Percentiles rank a stretch among this genome's conserved stretches.
Evolutionary conservation across 2,329 filamentous ascomycete species (phyloP).

Genomic region (Calonectria pauciramosa): DNA sequence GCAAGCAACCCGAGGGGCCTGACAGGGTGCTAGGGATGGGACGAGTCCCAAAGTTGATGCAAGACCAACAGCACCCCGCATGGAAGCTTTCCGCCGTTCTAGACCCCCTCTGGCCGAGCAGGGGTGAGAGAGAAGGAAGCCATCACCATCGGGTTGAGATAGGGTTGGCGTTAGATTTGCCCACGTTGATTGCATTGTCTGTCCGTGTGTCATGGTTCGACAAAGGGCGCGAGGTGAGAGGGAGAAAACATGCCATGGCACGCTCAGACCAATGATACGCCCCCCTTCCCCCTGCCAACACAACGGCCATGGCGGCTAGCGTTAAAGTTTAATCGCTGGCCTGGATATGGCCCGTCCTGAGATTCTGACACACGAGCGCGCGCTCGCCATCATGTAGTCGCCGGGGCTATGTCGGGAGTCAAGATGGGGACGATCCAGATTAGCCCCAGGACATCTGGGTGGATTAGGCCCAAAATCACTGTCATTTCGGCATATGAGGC

Average conservation of each 20-base stretch:
- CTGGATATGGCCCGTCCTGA: neutral
- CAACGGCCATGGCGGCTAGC: neutral
- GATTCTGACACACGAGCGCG: neutral
- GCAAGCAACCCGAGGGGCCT: neutral
- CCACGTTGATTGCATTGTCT: neutral
- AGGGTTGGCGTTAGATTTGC: neutral
- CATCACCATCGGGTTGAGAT: neutral
- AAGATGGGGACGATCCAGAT: slow-evolving; percentile 8
- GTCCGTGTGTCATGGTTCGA: slow-evolving; percentile 4
- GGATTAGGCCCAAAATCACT: neutral
- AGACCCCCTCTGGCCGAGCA: neutral
- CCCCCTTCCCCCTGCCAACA: neutral
- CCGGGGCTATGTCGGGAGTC: neutral
- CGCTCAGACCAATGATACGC: neutral
- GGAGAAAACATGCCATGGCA: slow-evolving; percentile 1
- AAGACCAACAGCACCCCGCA: neutral
- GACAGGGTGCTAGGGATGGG: neutral
- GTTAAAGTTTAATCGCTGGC: neutral
- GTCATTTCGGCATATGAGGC: slow-evolving; percentile 11
- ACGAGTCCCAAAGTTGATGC: neutral
- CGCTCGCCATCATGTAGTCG: neutral
- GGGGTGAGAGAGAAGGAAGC: neutral
- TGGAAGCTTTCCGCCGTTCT: neutral
- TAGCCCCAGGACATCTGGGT: slow-evolving; percentile 9
- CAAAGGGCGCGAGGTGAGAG: neutral